phyloP scores from a whole-genome alignment of 306 rosid species.

The Lotus japonicus region DNA sequence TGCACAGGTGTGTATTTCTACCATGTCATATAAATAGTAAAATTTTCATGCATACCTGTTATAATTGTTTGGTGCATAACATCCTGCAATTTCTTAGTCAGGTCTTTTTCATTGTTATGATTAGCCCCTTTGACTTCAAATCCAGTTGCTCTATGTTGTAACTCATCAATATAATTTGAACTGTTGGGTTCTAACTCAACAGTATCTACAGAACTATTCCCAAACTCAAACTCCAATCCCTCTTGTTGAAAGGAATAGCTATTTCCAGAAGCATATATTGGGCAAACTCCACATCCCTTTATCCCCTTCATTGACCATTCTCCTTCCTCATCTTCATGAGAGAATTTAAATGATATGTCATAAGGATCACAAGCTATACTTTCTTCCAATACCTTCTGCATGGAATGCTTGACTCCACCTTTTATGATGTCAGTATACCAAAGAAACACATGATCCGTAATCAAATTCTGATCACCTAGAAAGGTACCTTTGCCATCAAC shows the following conservation, averaged over 20 bases:
- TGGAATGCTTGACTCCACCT: not conserved
- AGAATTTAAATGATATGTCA: not conserved
- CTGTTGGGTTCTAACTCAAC: not conserved
- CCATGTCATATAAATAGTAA: too few relatives aligned
- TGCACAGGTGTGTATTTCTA: too few relatives aligned
- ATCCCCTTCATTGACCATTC: not conserved
- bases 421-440: too few relatives aligned
- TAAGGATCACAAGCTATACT: not conserved
- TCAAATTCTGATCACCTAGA: not conserved
- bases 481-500: not conserved
- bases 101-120: not conserved
- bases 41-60: not conserved
- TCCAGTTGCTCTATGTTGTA: not conserved
- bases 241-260: not conserved
- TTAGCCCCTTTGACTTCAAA: not conserved
- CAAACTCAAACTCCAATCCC: not conserved
- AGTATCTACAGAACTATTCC: not conserved
- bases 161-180: too few relatives aligned
- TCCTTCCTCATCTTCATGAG: not conserved
- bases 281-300: constrained; percentile 2
- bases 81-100: not conserved
- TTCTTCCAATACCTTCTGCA: not conserved
- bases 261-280: not conserved
- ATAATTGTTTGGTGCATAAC: not conserved
- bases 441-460: not conserved